Base-by-base conservation (phyloP, 495 filamentous ascomycete genomes). In the Penicillium coffeae region DNA sequence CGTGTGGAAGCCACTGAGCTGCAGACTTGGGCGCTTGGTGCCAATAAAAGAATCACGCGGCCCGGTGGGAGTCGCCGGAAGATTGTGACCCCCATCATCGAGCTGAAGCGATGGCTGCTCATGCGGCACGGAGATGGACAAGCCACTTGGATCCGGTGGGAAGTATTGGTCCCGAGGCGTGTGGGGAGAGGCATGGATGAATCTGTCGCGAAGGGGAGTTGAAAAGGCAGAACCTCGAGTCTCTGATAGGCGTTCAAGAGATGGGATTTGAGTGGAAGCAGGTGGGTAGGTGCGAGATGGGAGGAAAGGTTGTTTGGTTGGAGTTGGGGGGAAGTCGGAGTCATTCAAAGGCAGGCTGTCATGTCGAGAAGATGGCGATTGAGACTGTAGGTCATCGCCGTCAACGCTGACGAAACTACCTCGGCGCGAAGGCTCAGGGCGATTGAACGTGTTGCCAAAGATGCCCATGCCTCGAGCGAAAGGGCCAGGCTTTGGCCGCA, bases 251-350 rank as follows among this genome's bases (percentile, higher is more conserved):
- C 69, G 62, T 49, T 72, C 69, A 3, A 72, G 48, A 3, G 68
- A 66, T 1, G 63, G 59, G 42, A 72, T 68, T 40, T 72, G 76
- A 58, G 55, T 69, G 38, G 59, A 66, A 45, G 59, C 52, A n/a
- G 65, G 68, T 18, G 69, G 71, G 43, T 69, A 71, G 20, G 69
- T 71, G 42, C 66, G 66, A 38, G 70, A 70, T 21, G 70, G 69
- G 43, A 70, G 68, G 47, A 73, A 74, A 13, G 76, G 63, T 54
- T 84, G 85, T 67, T 95, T 97, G 1, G 94, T 97, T 2, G 93
- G 93, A 9, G 93, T 98, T 8, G 91, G 90, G 18, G 91, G 91
- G 19, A 94, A 69, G 16, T 95, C 88, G 34, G 73, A 77, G 52
- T 92, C 89, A 32, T 74, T 77, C 37, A 81, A 74, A 3, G 77